Evolutionary conservation across 176 grass and related monocot species (phyloP).

Genomic region (Aegilops longissima): DNA sequence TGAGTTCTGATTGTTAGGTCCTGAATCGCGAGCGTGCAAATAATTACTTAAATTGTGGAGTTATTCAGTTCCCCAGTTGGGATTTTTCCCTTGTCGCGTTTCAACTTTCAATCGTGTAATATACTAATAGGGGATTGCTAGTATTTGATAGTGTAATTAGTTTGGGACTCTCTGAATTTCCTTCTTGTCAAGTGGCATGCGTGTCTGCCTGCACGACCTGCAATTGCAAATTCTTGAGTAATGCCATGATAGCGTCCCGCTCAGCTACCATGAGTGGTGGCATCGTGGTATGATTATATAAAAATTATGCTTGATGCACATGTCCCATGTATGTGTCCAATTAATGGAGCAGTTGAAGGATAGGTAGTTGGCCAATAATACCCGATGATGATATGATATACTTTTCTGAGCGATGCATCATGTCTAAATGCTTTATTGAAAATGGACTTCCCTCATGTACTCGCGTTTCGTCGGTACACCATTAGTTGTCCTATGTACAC

Average conservation of each 20-base stretch:
- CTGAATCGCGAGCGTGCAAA: neutral
- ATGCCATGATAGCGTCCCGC: constrained; percentile 13
- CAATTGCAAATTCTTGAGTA: neutral
- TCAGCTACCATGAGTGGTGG: constrained; percentile 22
- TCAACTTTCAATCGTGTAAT: neutral
- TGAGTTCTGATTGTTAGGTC: neutral
- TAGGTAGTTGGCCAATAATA: neutral
- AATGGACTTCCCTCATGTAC: neutral
- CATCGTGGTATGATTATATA: neutral
- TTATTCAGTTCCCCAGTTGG: neutral
- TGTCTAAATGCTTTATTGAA: neutral
- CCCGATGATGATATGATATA: neutral
- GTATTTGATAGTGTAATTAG: neutral
- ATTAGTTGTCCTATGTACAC: neutral
- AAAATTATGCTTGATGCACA: neutral
- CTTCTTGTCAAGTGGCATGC: neutral
- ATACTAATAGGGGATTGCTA: neutral
- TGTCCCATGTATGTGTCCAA: neutral
- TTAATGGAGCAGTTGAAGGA: constrained; percentile 3
- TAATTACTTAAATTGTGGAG: neutral
- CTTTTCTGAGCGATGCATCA: neutral
- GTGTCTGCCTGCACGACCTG: neutral
- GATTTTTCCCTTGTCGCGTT: neutral
- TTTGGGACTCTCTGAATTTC: neutral
- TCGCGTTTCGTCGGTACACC: neutral